phyloP scores from a whole-genome alignment of 139 green algal genomes.

The Picocystis salinarum region DNA sequence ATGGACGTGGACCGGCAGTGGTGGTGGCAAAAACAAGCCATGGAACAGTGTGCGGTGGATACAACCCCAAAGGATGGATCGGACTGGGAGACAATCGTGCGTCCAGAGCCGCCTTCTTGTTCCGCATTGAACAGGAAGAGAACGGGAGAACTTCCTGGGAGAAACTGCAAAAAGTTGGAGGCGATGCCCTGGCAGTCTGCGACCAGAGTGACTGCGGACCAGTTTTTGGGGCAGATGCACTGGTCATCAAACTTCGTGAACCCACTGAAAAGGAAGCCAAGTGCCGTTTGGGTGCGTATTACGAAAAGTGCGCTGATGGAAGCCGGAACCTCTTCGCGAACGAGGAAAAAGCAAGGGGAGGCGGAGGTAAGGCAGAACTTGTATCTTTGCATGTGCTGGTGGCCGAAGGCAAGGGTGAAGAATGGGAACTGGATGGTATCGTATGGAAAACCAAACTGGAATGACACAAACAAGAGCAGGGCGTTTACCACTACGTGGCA shows the following conservation, averaged over 20 bases:
- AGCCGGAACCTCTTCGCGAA: constrained; percentile 28
- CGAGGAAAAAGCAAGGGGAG: constrained; percentile 23
- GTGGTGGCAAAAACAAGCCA: constrained; percentile 24
- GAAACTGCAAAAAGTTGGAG: constrained; percentile 15
- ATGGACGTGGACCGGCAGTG: constrained; percentile 32
- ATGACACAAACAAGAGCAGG: too few relatives aligned
- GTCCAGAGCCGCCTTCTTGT: constrained; percentile 49
- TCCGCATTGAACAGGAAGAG: constrained; percentile 35
- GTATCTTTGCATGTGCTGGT: constrained; percentile 14
- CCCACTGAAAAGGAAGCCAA: constrained; percentile 10
- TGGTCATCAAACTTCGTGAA: constrained; percentile 26
- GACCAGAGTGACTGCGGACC: constrained; percentile 29
- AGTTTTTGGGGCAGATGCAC: constrained; percentile 46
- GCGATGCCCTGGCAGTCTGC: constrained; percentile 29
- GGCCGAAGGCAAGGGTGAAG: constrained; percentile 15
- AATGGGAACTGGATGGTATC: constrained; percentile 35
- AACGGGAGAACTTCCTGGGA: neutral
- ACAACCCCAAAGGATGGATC: constrained; percentile 36
- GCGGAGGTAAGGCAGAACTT: constrained; percentile 23
- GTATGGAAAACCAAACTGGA: constrained; percentile 22
- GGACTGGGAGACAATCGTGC: constrained; percentile 40
- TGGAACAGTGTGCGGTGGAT: constrained; percentile 40
- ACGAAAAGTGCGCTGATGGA: constrained; percentile 23
- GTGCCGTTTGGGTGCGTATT: constrained; percentile 40
- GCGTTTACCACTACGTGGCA: too few relatives aligned